phyloP scores from a whole-genome alignment of 352 stramenopile genomes.

The Phytopythium oedochilum region DNA sequence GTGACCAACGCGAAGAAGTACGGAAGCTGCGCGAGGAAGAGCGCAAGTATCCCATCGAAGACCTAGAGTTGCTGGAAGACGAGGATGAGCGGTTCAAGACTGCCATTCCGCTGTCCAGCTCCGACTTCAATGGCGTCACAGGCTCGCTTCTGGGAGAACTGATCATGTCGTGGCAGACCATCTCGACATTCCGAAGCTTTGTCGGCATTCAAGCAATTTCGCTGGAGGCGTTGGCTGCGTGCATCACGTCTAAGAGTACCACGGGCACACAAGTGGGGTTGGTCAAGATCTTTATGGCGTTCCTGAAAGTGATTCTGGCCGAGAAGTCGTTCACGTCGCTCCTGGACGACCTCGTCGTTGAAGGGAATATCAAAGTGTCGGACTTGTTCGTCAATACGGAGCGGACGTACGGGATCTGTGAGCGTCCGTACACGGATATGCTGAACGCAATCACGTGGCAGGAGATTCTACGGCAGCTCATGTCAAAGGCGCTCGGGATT shows the following conservation, averaged over 20 bases:
- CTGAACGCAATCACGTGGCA: slow-evolving; percentile 81
- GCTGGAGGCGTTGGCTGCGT: slow-evolving; percentile 51
- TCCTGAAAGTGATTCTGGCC: slow-evolving; percentile 61
- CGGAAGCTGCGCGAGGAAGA: slow-evolving; percentile 56
- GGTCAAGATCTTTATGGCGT: slow-evolving; percentile 66
- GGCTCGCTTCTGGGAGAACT: slow-evolving; percentile 64
- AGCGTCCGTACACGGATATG: slow-evolving; percentile 62
- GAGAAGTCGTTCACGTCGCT: slow-evolving; percentile 79
- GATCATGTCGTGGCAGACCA: slow-evolving; percentile 77
- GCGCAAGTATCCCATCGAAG: slow-evolving; percentile 66
- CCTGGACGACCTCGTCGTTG: slow-evolving; percentile 71
- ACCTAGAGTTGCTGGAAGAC: slow-evolving; percentile 51
- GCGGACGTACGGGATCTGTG: slow-evolving; percentile 71
- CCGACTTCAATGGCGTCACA: slow-evolving; percentile 43
- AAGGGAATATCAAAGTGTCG: slow-evolving; percentile 77
- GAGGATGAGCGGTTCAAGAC: slow-evolving; percentile 18
- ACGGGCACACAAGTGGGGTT: slow-evolving; percentile 42
- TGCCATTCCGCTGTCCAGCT: slow-evolving; percentile 28
- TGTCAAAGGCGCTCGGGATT: slow-evolving; percentile 76
- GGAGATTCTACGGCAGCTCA: slow-evolving; percentile 77
- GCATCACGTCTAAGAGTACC: slow-evolving; percentile 39
- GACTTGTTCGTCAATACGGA: slow-evolving; percentile 72
- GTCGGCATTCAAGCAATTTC: slow-evolving; percentile 54
- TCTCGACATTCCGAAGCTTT: slow-evolving; percentile 72
- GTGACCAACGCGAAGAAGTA: slow-evolving; percentile 58